Evolutionary conservation across 805 yeast species (phyloP).

Genomic region (Schwanniomyces yamadae): DNA sequence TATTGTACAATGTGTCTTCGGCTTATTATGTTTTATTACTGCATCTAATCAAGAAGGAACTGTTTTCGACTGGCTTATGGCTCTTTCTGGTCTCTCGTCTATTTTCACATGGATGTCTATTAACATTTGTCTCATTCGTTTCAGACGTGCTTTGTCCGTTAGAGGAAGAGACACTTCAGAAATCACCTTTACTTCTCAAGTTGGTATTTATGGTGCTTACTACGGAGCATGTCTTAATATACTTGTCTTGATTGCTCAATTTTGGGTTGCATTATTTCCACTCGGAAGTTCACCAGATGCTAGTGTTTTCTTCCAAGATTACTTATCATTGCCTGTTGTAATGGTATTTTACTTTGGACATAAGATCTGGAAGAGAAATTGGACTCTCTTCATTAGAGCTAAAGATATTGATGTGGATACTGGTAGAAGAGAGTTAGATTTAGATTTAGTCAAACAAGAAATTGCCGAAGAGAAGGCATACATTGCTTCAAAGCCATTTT

Average conservation of each 20-base stretch:
- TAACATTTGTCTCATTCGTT: constrained; percentile 42
- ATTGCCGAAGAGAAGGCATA: constrained; percentile 38
- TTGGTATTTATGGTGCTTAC: constrained; percentile 66
- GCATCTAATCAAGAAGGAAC: constrained; percentile 40
- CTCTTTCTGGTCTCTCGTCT: constrained; percentile 49
- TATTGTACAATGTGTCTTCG: constrained; percentile 36
- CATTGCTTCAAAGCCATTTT: constrained; percentile 32
- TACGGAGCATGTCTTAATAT: constrained; percentile 59
- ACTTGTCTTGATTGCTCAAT: constrained; percentile 68
- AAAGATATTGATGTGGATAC: constrained; percentile 36
- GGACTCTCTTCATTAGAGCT: constrained; percentile 29
- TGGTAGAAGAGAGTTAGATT: constrained; percentile 39
- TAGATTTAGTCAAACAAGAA: constrained; percentile 39
- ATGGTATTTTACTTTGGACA: constrained; percentile 56
- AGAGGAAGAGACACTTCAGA: constrained; percentile 73
- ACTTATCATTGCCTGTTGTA: constrained; percentile 63
- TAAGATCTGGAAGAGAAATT: constrained; percentile 49
- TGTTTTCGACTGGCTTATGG: constrained; percentile 48
- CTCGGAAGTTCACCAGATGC: constrained; percentile 53
- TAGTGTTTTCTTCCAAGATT: constrained; percentile 59
- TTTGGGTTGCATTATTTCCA: constrained; percentile 82
- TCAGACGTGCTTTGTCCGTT: constrained; percentile 57
- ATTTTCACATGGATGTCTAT: constrained; percentile 52
- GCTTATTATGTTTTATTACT: constrained; percentile 45
- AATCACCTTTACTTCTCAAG: constrained; percentile 62